Base-by-base conservation (phyloP, 2,329 filamentous ascomycete genomes). In the Parafenestella ontariensis region DNA sequence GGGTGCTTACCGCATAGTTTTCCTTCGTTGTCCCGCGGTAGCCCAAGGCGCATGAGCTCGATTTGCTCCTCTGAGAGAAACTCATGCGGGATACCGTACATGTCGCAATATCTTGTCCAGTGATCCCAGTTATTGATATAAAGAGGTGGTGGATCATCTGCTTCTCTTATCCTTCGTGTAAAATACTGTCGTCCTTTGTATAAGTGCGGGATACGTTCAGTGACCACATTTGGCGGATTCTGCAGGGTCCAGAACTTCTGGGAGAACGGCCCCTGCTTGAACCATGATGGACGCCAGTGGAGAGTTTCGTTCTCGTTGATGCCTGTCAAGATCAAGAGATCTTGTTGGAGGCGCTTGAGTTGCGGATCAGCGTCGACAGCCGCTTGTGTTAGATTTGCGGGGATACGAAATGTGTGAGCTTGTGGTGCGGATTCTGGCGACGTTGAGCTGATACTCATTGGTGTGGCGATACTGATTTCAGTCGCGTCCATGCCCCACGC, bases 261-360 rank as follows among this genome's bases (percentile, higher is more conserved):
- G 24, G 42, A 20, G 6, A 34, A 51, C 1, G 11, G 20, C 1
- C 21, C 46, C 20, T 60, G 37, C 0, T 44, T 9, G 54, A 72
- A 72, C 71, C 70, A 74, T 1, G 58, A 47, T 0, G 71, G 71
- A 11, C 66, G 68, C 67, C 67, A 73, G 43, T 59, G 59, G 3
- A 73, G 56, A 5, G 64, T 62, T n/a, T 47, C 52, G 47, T 70
- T 71, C 18, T 73, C 70, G 21, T 52, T 47, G 36, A 74, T 62
- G 44, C 52, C 50, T 10, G 65, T 67, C 9, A 74, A 62, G 13
- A 70, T 42, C 3, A 71, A 48, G 31, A 73, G 63, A 24, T 72
- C 69, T 44, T 62, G 56, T 45, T 72, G 67, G 18, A 67, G 34
- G 15, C 64, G 66, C 24, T 62, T 59, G 37, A 66, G 58, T 1